A percentile compares a stretch with the other conserved stretches of the same genome.
phyloP scores from a whole-genome alignment of 345 rosid species.

The Gossypium rotundifolium region DNA sequence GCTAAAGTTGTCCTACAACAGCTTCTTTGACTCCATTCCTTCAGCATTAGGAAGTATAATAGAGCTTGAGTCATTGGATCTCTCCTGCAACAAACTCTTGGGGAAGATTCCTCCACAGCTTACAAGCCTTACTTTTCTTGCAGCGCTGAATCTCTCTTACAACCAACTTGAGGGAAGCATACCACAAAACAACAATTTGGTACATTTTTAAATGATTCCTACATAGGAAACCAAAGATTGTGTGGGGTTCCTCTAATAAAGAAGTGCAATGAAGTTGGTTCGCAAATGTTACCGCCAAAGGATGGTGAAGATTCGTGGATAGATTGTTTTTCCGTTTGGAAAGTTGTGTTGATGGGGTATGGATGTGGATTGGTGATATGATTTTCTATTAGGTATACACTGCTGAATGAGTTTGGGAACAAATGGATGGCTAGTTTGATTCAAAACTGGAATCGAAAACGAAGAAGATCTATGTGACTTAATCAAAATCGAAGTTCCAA shows the following conservation, averaged over 20 bases:
- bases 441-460: background rate
- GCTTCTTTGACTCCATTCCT: background rate
- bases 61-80: background rate
- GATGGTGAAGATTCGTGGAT: background rate
- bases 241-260: background rate
- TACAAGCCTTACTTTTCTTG: background rate
- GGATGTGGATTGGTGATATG: background rate
- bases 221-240: background rate
- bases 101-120: constrained; percentile 20
- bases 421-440: no score
- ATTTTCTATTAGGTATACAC: background rate
- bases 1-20: background rate
- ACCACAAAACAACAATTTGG: no score
- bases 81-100: constrained; percentile 10
- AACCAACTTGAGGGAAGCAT: no score
- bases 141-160: no score
- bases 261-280: background rate
- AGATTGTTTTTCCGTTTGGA: background rate
- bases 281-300: background rate
- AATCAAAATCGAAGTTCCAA: no score
- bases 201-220: no score
- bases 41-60: background rate
- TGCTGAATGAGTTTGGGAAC: background rate
- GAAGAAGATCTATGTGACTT: background rate
- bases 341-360: background rate